phyloP scores from a whole-genome alignment of 345 rosid genomes.

The Diplotaxis tenuifolia region DNA sequence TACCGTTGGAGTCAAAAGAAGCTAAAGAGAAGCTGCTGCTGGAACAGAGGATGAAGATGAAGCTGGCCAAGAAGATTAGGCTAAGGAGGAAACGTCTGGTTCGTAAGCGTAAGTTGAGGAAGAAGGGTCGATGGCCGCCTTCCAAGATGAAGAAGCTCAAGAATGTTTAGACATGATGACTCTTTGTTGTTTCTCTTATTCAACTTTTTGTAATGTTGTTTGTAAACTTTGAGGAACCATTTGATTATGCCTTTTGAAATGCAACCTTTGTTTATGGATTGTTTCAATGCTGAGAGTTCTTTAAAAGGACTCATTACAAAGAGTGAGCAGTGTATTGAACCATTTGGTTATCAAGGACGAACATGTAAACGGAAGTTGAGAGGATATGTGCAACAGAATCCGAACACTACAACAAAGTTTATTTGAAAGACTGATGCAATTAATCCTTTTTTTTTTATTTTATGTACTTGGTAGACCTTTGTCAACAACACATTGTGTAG shows the following conservation, averaged over 20 bases:
- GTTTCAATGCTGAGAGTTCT: neutral
- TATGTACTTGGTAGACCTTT: too few species aligned
- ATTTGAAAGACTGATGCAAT: too few species aligned
- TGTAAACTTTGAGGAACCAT: constrained; percentile 5
- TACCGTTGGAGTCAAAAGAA: constrained; percentile 61
- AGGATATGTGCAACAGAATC: constrained; percentile 79
- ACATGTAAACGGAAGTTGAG: constrained; percentile 67
- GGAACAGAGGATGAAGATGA: constrained; percentile 84
- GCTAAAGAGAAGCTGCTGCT: constrained; percentile 58
- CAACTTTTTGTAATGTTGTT: constrained; percentile 10
- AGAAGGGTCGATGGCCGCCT: constrained; percentile 97
- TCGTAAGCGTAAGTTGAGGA: constrained; percentile 80
- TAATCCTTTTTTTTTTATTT: too few species aligned
- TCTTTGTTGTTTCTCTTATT: neutral
- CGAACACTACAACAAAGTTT: too few species aligned
- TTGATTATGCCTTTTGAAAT: neutral
- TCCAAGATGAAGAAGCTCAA: constrained; percentile 85
- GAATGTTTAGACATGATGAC: constrained; percentile 57
- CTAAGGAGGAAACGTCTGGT: constrained; percentile 79
- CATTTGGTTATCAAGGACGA: constrained; percentile 39
- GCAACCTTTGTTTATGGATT: constrained; percentile 14
- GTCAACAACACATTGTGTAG: too few species aligned
- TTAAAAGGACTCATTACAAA: neutral
- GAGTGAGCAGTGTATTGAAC: too few species aligned
- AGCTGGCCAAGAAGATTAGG: constrained; percentile 76